Percentiles rank a stretch among this genome's conserved stretches.
phyloP scores from a whole-genome alignment of 2,329 filamentous ascomycete genomes.

The Bipolaris zeicola region DNA sequence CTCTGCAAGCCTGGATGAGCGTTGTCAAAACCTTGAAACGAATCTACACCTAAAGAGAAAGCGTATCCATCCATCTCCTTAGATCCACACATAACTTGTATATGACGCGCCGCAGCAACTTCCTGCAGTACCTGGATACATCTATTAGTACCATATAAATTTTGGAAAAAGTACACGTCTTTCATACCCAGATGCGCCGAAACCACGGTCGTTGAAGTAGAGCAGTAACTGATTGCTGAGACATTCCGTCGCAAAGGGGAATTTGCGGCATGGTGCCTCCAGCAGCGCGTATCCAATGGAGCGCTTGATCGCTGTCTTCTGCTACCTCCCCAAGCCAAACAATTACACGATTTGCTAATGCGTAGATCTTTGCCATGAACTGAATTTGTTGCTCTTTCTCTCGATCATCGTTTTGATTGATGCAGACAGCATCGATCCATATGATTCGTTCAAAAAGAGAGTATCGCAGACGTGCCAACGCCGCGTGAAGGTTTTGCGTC shows the following conservation, averaged over 20 bases:
- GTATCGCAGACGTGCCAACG: constrained; percentile 13
- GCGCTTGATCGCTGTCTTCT: constrained; percentile 15
- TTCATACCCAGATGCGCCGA: constrained; percentile 26
- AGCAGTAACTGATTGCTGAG: constrained; percentile 17
- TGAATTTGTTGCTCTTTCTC: constrained; percentile 20
- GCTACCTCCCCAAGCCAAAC: constrained; percentile 22
- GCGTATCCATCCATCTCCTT: no score
- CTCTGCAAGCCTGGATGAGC: no score
- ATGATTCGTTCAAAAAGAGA: constrained; percentile 9
- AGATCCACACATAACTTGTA: no score
- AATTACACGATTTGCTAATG: constrained; percentile 14
- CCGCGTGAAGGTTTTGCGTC: constrained; percentile 14
- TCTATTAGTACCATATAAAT: background rate
- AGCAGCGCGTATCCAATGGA: constrained; percentile 17
- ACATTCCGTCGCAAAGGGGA: constrained; percentile 2
- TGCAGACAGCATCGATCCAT: constrained; percentile 12
- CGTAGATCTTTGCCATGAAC: constrained; percentile 21
- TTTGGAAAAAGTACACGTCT: background rate
- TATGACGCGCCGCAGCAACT: no score
- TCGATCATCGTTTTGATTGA: constrained; percentile 8
- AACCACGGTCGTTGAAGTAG: constrained; percentile 26
- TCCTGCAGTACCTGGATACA: no score
- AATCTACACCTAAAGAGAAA: no score
- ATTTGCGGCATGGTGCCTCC: constrained; percentile 2
- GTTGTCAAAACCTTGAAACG: no score